These are phyloP conservation scores for Hymenoscyphus albidus DNA, from an alignment of 2,329 filamentous ascomycete species.

Conservation along the genomic window DNA sequence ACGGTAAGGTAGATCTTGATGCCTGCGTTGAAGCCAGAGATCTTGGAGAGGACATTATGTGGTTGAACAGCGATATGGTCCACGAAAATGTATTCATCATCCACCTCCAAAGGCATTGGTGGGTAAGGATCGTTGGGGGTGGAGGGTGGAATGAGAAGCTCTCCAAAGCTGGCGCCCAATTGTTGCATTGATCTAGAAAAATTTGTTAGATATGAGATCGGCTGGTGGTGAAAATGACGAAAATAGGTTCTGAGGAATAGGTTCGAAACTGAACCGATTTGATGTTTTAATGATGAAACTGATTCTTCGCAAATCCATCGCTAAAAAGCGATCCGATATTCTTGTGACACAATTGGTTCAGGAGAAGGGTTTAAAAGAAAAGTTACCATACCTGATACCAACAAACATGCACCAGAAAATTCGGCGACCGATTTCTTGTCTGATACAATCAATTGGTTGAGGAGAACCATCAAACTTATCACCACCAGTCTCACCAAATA, in stretches of 20 bases:
- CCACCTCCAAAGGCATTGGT: conserved; percentile 74
- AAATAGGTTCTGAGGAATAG: not conserved
- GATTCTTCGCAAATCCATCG: too few relatives aligned
- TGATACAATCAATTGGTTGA: conserved; percentile 57
- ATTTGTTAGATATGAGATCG: not conserved
- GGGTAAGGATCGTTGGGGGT: conserved; percentile 75
- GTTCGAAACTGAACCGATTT: too few relatives aligned
- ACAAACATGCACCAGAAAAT: conserved; percentile 84
- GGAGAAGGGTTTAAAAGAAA: not conserved
- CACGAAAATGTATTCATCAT: conserved; percentile 75
- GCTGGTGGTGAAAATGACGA: not conserved
- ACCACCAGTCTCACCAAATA: conserved; percentile 24
- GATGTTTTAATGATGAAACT: too few relatives aligned
- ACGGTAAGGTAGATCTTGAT: conserved; percentile 77
- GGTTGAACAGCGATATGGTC: conserved; percentile 69
- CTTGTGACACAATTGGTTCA: too few relatives aligned
- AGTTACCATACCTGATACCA: conserved; percentile 55
- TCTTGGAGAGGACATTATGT: conserved; percentile 60
- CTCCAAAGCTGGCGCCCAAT: conserved; percentile 66
- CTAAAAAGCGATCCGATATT: conserved; percentile 20
- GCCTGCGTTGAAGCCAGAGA: conserved; percentile 78
- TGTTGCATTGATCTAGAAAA: conserved; percentile 66
- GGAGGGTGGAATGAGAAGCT: conserved; percentile 71
- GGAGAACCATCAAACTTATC: conserved; percentile 12
- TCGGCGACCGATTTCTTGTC: conserved; percentile 69